Evolutionary conservation across 176 grass and related monocot genomes (phyloP).

Genomic region (Eleusine coracana): DNA sequence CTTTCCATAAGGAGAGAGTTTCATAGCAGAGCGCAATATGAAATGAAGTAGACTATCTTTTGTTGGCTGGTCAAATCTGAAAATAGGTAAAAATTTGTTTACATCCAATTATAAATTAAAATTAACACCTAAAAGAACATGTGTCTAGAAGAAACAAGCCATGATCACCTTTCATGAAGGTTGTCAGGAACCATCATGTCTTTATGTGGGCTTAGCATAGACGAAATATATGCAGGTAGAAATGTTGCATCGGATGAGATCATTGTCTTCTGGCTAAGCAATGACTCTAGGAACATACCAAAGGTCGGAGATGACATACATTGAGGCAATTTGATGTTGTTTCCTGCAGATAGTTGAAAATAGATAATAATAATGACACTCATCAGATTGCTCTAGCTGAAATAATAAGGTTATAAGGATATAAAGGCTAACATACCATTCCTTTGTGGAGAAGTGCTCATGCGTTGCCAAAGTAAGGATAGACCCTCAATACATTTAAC

Average conservation of each 20-base stretch:
- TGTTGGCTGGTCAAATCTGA: constrained; percentile 71
- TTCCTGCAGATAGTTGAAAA: constrained; percentile 59
- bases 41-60: constrained; percentile 68
- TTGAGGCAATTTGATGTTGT: constrained; percentile 50
- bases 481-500: constrained; percentile 73
- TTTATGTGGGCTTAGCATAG: constrained; percentile 64
- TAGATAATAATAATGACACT: constrained; percentile 31
- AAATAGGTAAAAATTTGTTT: constrained; percentile 35
- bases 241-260: constrained; percentile 75
- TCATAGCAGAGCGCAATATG: constrained; percentile 71
- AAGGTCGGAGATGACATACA: constrained; percentile 68
- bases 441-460: constrained; percentile 54
- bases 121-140: neutral
- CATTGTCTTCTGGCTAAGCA: constrained; percentile 77
- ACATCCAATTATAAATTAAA: constrained; percentile 5
- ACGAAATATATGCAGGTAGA: constrained; percentile 77
- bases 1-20: constrained; percentile 77
- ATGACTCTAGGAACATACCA: constrained; percentile 66
- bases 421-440: constrained; percentile 59
- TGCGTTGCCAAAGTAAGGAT: constrained; percentile 64
- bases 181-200: constrained; percentile 64
- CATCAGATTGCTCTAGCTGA: constrained; percentile 18
- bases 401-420: constrained; percentile 15
- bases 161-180: constrained; percentile 67
- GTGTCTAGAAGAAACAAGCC: constrained; percentile 31